Percentiles rank a stretch among this genome's conserved stretches.
phyloP scores from a whole-genome alignment of 2,329 filamentous ascomycete species.

The Fusarium vanettenii region DNA sequence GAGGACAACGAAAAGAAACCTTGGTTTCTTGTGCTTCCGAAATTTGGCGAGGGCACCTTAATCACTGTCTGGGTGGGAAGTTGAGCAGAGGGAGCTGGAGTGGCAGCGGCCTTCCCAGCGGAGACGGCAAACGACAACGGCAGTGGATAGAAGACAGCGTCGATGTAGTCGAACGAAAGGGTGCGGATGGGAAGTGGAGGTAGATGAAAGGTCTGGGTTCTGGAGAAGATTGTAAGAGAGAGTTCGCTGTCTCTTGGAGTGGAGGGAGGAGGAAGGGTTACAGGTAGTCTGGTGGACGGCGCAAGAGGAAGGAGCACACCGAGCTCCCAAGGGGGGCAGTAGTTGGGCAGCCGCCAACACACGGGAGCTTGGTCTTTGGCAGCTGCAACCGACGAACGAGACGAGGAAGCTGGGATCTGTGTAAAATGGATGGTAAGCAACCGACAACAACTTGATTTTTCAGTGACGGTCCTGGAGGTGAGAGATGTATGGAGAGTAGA shows the following conservation, averaged over 20 bases:
- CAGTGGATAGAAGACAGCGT: conserved; percentile 10
- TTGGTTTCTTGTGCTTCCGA: conserved; percentile 37
- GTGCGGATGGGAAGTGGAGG: conserved; percentile 14
- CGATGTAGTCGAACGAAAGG: conserved; percentile 9
- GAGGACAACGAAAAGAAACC: conserved; percentile 48
- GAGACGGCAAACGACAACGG: conserved; percentile 15
- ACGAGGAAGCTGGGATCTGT: not conserved
- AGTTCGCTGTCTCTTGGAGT: not conserved
- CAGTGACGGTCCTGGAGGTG: not conserved
- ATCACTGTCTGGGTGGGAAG: conserved; percentile 22
- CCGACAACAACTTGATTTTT: not conserved
- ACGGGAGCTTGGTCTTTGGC: not conserved
- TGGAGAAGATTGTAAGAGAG: not conserved
- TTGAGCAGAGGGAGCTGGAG: not conserved
- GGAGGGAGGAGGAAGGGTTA: not conserved
- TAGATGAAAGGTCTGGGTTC: conserved; percentile 10
- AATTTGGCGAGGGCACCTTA: conserved; percentile 10
- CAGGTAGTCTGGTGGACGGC: not conserved
- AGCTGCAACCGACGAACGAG: not conserved
- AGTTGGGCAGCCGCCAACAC: not conserved
- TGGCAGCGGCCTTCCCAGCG: not conserved
- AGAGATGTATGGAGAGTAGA: not conserved
- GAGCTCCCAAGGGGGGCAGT: not conserved
- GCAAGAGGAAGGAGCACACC: conserved; percentile 21
- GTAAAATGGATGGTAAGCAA: not conserved